Evolutionary conservation across 2,329 filamentous ascomycete species (phyloP).

Genomic region (Xylaria sp.): DNA sequence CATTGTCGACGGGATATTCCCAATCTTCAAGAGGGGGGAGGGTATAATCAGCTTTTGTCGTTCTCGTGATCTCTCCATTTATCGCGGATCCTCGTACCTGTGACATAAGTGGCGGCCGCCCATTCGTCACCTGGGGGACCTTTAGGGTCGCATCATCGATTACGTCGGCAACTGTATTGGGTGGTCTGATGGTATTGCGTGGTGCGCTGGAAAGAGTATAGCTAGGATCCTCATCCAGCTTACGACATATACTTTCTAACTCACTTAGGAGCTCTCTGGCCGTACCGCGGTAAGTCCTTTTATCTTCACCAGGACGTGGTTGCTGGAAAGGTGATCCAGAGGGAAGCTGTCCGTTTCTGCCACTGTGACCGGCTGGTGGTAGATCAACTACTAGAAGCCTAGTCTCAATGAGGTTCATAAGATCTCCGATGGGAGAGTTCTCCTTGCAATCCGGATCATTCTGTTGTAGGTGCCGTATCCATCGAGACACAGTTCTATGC

Average conservation of each 20-base stretch:
- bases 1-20: constrained; percentile 28
- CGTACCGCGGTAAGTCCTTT: background rate
- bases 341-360: background rate
- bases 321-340: background rate
- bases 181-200: background rate
- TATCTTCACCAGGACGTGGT: background rate
- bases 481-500: constrained; percentile 7
- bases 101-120: background rate
- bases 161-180: background rate
- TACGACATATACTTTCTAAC: constrained; percentile 3
- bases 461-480: constrained; percentile 18
- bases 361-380: background rate
- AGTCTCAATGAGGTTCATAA: constrained; percentile 15
- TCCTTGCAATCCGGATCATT: constrained; percentile 23
- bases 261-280: background rate
- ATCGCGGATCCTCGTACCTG: background rate
- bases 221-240: background rate
- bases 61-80: background rate
- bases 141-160: background rate
- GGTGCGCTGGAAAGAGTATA: background rate
- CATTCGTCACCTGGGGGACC: background rate
- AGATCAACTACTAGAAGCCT: constrained; percentile 22
- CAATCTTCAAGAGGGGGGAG: constrained; percentile 19
- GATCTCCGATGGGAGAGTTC: constrained; percentile 16
- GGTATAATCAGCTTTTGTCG: constrained; percentile 11